Evolutionary conservation across 352 stramenopile species (phyloP), one percentile per base, ranked within the genome.

Genomic region (Pseudoperonospora humuli): DNA sequence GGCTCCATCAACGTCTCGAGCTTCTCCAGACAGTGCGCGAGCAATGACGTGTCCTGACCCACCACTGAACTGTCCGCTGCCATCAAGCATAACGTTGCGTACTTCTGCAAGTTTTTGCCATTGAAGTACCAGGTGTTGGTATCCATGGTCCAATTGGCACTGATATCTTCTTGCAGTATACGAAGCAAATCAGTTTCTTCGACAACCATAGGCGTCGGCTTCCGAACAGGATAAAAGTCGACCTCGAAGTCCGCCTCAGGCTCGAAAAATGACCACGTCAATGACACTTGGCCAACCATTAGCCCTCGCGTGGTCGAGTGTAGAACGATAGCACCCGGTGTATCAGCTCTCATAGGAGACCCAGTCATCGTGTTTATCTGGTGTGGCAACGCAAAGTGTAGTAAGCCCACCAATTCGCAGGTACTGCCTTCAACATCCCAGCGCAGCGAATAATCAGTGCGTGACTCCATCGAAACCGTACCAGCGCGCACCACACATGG

Each of bases 101-200:
- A 86, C 70, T 89, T 90, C 48, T 90, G 77, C 38, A 71, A 79
- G 9, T 59, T 61, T 46, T 90, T 90, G 38, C 77, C 77, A 26
- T 75, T 86, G 46, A 70, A 90, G 57, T 90, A 90, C 68, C 79
- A 86, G 27, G 63, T 84, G 20, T 61, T 59, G 11, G 63, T 44
- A 18, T 58, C 38, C 35, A 76, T 62, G 11, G 53, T 45, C 77
- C 77, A 86, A 5, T 75, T 56, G 6, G 37, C 54, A 7, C 50
- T 58, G 46, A 90, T 86, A 24, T 90, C 77, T 7, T 50, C 60
- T 31, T 75, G 24, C 9, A 85, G 57, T 15, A 57, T 76, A 34
- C 50, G 21, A 34, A 67, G 25, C 50, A 72, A 49, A n/a, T 80
- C 67, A 5, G 65, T 62, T 39, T 79, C 45, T 14, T 50, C 11